A percentile compares a stretch with the other conserved stretches of the same genome.
These are phyloP conservation scores for Thecamonas trahens DNA, from an alignment of 78 protist genomes.

Conservation along the genomic window DNA sequence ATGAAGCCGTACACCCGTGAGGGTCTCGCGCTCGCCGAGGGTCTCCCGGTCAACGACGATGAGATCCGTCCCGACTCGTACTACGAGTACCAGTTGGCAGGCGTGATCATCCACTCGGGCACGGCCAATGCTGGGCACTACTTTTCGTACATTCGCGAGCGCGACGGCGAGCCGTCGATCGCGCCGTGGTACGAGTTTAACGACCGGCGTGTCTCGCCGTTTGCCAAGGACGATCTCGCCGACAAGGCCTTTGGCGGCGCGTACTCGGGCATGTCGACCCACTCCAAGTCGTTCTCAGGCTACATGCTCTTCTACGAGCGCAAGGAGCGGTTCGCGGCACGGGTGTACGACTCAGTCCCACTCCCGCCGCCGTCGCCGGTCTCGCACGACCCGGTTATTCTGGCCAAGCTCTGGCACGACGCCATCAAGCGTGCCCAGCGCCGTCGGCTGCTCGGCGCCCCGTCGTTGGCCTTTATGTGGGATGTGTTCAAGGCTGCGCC, in stretches of 20 bases:
- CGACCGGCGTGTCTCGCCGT: slow-evolving; percentile 34
- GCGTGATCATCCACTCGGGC: slow-evolving; percentile 63
- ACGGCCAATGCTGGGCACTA: slow-evolving; percentile 65
- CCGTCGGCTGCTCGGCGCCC: too few species aligned
- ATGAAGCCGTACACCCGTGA: slow-evolving; percentile 33
- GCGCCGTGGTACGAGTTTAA: slow-evolving; percentile 45
- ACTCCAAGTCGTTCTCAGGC: slow-evolving; percentile 17
- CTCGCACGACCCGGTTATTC: too few species aligned
- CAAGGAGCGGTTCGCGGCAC: too few species aligned
- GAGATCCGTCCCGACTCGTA: slow-evolving; percentile 11
- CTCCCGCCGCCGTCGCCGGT: too few species aligned
- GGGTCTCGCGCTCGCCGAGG: slow-evolving; percentile 16
- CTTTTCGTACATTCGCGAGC: slow-evolving; percentile 38
- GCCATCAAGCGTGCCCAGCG: too few species aligned
- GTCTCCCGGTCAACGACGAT: too few species aligned
- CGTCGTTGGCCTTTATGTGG: too few species aligned
- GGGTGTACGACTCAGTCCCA: too few species aligned
- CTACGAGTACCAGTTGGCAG: slow-evolving; percentile 13
- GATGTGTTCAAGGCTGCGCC: too few species aligned
- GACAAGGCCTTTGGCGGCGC: slow-evolving; percentile 35
- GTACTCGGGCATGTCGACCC: not conserved
- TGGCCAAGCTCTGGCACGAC: too few species aligned
- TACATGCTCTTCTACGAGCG: slow-evolving; percentile 68
- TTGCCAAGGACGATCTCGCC: slow-evolving; percentile 23
- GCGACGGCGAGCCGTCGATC: slow-evolving; percentile 5